Evolutionary conservation across 129 eudicot species (phyloP).

Genomic region (Pseudognaphalium luteoalbum): DNA sequence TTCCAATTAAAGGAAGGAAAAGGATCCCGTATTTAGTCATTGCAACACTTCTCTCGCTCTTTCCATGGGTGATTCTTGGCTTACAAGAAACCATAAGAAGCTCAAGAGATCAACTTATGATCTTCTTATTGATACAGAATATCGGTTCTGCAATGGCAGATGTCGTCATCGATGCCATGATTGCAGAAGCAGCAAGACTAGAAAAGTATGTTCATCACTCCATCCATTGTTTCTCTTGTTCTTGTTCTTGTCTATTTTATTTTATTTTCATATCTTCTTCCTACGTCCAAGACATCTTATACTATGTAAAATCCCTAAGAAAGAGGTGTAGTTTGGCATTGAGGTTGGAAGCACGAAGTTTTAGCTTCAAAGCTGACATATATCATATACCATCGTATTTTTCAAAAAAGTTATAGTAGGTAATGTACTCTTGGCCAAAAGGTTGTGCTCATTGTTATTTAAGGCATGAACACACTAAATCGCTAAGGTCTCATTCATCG

Average conservation of each 20-base stretch:
- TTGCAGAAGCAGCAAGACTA: slow-evolving; percentile 91
- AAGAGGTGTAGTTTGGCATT: neutral
- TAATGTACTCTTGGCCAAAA: neutral
- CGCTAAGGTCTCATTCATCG: neutral
- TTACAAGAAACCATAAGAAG: slow-evolving; percentile 56
- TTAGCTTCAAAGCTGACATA: slow-evolving; percentile 7
- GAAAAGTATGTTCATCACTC: slow-evolving; percentile 57
- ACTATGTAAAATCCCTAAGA: neutral
- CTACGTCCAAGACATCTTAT: neutral
- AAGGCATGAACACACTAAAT: neutral
- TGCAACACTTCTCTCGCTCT: slow-evolving; percentile 75
- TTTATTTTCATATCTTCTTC: neutral
- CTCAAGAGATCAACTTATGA: slow-evolving; percentile 58
- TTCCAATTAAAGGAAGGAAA: slow-evolving; percentile 86
- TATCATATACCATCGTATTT: neutral
- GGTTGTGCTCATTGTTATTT: neutral
- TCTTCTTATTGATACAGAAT: slow-evolving; percentile 77
- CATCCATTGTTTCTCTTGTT: neutral
- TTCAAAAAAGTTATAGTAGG: neutral
- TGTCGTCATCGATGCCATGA: slow-evolving; percentile 98
- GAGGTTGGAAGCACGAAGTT: neutral
- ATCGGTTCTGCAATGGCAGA: slow-evolving; percentile 99
- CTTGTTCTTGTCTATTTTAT: neutral
- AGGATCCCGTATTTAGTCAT: slow-evolving; percentile 83
- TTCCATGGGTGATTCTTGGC: slow-evolving; percentile 85